Base-by-base conservation (phyloP, 2,329 filamentous ascomycete genomes). In the Ophidiomyces ophidiicola region DNA sequence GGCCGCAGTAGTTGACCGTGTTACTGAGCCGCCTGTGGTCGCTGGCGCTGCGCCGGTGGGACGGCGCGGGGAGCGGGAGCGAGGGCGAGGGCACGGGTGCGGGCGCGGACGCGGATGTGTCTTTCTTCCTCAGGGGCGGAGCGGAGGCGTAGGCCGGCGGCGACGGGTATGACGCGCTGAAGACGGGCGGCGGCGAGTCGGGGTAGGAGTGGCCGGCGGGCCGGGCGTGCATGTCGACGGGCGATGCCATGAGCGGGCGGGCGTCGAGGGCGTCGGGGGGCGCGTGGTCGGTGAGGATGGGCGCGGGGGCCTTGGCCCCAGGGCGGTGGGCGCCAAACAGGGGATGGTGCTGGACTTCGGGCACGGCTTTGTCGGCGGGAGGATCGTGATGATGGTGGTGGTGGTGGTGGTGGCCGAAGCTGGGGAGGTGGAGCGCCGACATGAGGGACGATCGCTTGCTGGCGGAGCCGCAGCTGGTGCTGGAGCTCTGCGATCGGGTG, bases 1-100 rank as follows among this genome's bases (percentile, higher is more conserved):
- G 61, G 10, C 67, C 67, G 39, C 56, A 66, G 41, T 70, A 60
- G 35, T 59, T 61, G 29, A 64, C 50, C 0, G 61, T 65, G 12
- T 58, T 56, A 33, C 50, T 61, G 36, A 60, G 58, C 43, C 61
- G 57, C 36, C 56, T 59, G 36, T 61, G 55, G 34, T 61, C 56
- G 8, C 52, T 49, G 36, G 53, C 55, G 38, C 52, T 56, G 34
- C 47, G 53, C n/a, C n/a, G n/a, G n/a, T n/a, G n/a, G n/a, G n/a
- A n/a, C n/a, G 31, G 28, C 39, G 38, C 17, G 30, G 20, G 26
- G 21, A 4, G 12, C 20, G 17, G 6, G 11, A 6, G 4, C 11
- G 12, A n/a, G n/a, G n/a, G n/a, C n/a, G n/a, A n/a, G n/a, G n/a
- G n/a, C n/a, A n/a, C n/a, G n/a, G n/a, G n/a, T n/a, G n/a, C n/a